Evolutionary conservation across 2,329 filamentous ascomycete genomes (phyloP).

Genomic region (Trichoderma koningii): DNA sequence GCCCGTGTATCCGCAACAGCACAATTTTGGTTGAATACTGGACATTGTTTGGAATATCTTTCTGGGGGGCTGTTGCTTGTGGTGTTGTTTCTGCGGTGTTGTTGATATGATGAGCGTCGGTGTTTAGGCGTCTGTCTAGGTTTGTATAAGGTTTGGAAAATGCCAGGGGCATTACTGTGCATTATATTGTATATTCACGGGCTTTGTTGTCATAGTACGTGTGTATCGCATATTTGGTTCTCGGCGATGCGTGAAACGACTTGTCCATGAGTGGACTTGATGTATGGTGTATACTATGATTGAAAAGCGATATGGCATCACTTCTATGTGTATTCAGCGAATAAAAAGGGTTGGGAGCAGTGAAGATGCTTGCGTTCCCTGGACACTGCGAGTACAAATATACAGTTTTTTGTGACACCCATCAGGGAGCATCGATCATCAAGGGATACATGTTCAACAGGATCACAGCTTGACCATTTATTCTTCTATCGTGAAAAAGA

Average conservation of each 20-base stretch:
- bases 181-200: background rate
- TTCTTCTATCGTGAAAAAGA: background rate
- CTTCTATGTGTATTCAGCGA: too few species aligned
- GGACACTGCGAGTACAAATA: too few species aligned
- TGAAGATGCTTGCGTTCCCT: too few species aligned
- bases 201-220: background rate
- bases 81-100: background rate
- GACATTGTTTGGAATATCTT: background rate
- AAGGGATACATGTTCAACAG: too few species aligned
- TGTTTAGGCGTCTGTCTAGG: constrained; percentile 16
- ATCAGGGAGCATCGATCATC: too few species aligned
- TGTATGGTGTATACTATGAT: too few species aligned
- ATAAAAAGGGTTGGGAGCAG: too few species aligned
- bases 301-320: too few species aligned
- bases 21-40: constrained; percentile 20
- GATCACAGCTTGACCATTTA: background rate
- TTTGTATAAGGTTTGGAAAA: background rate
- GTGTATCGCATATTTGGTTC: too few species aligned
- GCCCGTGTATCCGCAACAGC: constrained; percentile 29
- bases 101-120: constrained; percentile 17
- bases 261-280: too few species aligned
- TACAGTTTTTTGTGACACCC: too few species aligned
- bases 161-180: background rate
- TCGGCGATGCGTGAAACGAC: too few species aligned
- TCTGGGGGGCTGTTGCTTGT: background rate